Evolutionary conservation across 148 eudicot genomes (phyloP), one percentile per base, ranked within the genome.

Genomic region (Cornus kousa): DNA sequence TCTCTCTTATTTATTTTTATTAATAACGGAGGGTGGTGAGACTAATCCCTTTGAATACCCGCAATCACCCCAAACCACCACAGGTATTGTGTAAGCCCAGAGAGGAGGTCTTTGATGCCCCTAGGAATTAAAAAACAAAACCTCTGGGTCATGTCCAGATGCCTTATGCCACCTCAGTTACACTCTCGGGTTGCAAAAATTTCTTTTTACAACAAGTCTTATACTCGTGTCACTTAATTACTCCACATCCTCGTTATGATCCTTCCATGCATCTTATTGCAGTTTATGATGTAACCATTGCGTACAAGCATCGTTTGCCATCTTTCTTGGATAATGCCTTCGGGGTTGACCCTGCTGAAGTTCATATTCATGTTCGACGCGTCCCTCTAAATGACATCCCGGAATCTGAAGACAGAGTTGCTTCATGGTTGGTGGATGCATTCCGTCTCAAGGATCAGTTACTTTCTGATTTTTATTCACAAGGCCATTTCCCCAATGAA

Each of bases 261-360:
- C 77, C 10, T 57, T 19, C 59, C 7, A 23, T 17, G 12, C 43
- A 57, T 64, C n/a, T 14, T 67, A 32, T 35, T 76, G 86, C 93
- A 95, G 99, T 95, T 57, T 95, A 91, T 82, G 99, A 95, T 79
- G 80, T 95, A n/a, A 91, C 97, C 74, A 93, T 95, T 39, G 99
- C 88, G 23, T 93, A 93, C 89, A 90, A 91, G 80, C 85, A 87
- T 78, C 80, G 83, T 2, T 43, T 89, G 93, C 85, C 99, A 32
- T 77, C 87, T 70, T 93, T 96, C 88, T 72, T 93, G 85, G 99
- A 93, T 87, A 96, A 96, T 71, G 97, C 89, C 32, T 90, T 89
- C 50, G 98, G 99, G 48, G 80, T 92, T 19, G 89, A 89, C 80
- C 99, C 99, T 55, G 84, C 92, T 10, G 97, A 96, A 87, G 98